These are phyloP conservation scores for Monilinia vaccinii-corymbosi DNA, from an alignment of 2,329 filamentous ascomycete genomes.

Conservation along the genomic window DNA sequence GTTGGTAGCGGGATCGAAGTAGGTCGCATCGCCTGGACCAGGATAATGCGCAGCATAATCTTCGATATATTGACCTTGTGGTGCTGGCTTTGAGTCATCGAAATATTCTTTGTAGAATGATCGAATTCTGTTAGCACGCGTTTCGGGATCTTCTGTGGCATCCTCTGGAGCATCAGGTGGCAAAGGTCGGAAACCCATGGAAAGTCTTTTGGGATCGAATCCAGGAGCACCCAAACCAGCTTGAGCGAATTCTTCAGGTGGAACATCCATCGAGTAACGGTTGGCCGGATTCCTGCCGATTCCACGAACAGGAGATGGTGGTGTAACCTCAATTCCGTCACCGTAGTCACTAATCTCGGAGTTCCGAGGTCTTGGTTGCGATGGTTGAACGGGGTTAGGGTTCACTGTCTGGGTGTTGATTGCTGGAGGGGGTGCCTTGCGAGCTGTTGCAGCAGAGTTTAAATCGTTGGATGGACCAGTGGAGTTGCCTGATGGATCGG, in stretches of 20 bases:
- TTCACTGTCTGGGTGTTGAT: conserved; percentile 27
- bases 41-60: conserved; percentile 65
- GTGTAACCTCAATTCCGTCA: conserved; percentile 39
- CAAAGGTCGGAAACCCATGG: conserved; percentile 70
- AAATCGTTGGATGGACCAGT: too few species aligned
- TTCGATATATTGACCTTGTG: conserved; percentile 54
- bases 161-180: conserved; percentile 68
- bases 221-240: conserved; percentile 45
- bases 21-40: conserved; percentile 42
- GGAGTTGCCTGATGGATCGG: conserved; percentile 4
- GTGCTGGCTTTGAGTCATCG: conserved; percentile 59
- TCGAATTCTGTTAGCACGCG: conserved; percentile 89
- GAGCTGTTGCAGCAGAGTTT: conserved; percentile 9
- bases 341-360: conserved; percentile 43
- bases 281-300: conserved; percentile 18
- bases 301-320: conserved; percentile 34
- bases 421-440: conserved; percentile 5
- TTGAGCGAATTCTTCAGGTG: conserved; percentile 31
- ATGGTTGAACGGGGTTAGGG: conserved; percentile 31
- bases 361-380: conserved; percentile 34
- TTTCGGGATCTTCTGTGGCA: conserved; percentile 80
- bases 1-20: conserved; percentile 25
- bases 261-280: conserved; percentile 30
- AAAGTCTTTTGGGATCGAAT: conserved; percentile 49
- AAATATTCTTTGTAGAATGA: conserved; percentile 99